Conservation (phyloP, 495 filamentous ascomycete genomes). For the Amphirosellinia nigrospora region DNA sequence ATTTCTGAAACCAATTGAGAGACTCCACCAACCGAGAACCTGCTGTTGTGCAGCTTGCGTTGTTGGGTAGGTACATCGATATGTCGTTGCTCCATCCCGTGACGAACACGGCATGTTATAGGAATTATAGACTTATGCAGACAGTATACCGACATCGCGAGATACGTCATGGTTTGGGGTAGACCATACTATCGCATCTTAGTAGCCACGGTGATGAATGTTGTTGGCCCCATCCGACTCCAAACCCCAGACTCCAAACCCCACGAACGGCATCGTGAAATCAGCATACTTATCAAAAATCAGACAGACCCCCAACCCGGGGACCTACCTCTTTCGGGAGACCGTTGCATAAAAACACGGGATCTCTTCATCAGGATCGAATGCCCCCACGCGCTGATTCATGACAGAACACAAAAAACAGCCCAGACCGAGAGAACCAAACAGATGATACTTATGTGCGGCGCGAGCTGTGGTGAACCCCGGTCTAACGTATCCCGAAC, state of each 20-base stretch:
- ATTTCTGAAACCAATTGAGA: not conserved
- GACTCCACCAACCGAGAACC: no score
- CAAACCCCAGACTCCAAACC: conserved; percentile 7
- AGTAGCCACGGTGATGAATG: not conserved
- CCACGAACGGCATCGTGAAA: conserved; percentile 5
- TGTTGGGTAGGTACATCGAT: not conserved
- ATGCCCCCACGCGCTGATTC: not conserved
- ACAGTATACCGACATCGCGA: not conserved
- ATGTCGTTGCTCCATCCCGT: not conserved
- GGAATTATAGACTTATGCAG: not conserved
- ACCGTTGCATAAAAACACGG: not conserved
- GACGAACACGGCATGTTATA: not conserved
- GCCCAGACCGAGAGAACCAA: not conserved
- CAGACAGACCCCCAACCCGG: not conserved
- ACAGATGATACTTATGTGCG: not conserved
- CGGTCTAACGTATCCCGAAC: not conserved
- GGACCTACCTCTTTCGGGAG: conserved; percentile 19
- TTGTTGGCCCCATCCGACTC: not conserved
- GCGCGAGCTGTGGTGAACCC: not conserved
- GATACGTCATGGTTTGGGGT: not conserved
- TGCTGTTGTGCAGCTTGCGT: not conserved
- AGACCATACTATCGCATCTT: not conserved
- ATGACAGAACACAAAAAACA: not conserved
- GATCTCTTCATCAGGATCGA: not conserved
- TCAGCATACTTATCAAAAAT: not conserved